Evolutionary conservation across 1,139 yeast genomes (phyloP).

Genomic region (Taphrina wiesneri): DNA sequence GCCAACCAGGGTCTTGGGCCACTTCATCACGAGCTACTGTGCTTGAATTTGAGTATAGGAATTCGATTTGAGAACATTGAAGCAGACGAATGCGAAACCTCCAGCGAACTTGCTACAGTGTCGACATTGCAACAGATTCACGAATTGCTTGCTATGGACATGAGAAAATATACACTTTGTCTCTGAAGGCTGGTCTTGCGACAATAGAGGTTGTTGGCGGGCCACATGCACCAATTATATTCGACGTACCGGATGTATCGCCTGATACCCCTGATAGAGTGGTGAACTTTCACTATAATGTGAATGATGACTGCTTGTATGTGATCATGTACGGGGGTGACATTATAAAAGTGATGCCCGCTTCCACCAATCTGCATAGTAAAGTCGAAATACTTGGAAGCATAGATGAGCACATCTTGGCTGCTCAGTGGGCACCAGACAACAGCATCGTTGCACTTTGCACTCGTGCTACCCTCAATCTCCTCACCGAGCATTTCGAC

Average conservation of each 20-base stretch:
- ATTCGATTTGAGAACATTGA: not conserved
- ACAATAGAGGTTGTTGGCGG: not conserved
- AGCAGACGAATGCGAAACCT: not conserved
- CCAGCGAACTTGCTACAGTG: not conserved
- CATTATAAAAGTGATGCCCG: constrained; percentile 40
- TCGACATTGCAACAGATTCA: not conserved
- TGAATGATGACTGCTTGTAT: constrained; percentile 37
- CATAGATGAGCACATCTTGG: constrained; percentile 70
- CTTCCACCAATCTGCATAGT: constrained; percentile 58
- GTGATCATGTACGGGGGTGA: constrained; percentile 46
- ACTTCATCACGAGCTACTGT: too few species aligned
- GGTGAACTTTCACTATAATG: constrained; percentile 7
- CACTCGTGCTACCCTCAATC: constrained; percentile 45
- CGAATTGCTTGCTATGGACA: not conserved
- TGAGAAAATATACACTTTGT: not conserved
- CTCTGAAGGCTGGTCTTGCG: not conserved
- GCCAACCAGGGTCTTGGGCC: too few species aligned
- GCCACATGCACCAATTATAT: not conserved
- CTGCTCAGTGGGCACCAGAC: constrained; percentile 88
- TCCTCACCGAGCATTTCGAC: constrained; percentile 76
- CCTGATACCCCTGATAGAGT: not conserved
- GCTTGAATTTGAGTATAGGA: not conserved
- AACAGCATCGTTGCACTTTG: constrained; percentile 78
- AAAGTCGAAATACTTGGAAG: constrained; percentile 73
- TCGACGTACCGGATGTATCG: constrained; percentile 4